A percentile compares a stretch with the other conserved stretches of the same genome.
Conservation (phyloP, 257 asterid species). For the Scutellaria barbata region DNA sequence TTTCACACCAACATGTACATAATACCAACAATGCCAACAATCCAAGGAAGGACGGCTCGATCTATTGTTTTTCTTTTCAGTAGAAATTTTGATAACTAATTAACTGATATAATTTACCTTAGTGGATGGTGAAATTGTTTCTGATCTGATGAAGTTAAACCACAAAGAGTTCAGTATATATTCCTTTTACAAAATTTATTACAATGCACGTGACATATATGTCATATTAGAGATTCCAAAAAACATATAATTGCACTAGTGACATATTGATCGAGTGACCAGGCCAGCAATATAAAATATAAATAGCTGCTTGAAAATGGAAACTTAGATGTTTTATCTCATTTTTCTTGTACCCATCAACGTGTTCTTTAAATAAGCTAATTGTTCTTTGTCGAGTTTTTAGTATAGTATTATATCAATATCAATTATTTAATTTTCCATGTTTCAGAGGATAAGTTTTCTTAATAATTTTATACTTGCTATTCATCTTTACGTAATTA, state of each 20-base stretch:
- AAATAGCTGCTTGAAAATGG: not conserved
- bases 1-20: no score
- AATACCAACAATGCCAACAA: no score
- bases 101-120: no score
- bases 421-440: not conserved
- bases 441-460: not conserved
- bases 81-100: no score
- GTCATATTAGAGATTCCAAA: conserved; percentile 4
- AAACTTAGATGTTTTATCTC: not conserved
- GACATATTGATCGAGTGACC: not conserved
- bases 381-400: not conserved
- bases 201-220: not conserved
- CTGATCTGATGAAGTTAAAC: no score
- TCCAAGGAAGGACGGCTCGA: no score
- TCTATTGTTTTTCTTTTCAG: no score
- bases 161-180: no score
- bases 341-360: not conserved
- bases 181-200: no score
- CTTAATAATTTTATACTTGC: not conserved
- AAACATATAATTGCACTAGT: not conserved
- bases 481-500: conserved; percentile 12
- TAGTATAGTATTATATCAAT: not conserved
- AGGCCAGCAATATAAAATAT: not conserved
- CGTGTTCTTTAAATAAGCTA: not conserved
- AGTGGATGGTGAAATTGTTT: no score